Evolutionary conservation across 2,329 filamentous ascomycete species (phyloP), one percentile per base, ranked within the genome.

Genomic region (Sarocladiaceae sp.): DNA sequence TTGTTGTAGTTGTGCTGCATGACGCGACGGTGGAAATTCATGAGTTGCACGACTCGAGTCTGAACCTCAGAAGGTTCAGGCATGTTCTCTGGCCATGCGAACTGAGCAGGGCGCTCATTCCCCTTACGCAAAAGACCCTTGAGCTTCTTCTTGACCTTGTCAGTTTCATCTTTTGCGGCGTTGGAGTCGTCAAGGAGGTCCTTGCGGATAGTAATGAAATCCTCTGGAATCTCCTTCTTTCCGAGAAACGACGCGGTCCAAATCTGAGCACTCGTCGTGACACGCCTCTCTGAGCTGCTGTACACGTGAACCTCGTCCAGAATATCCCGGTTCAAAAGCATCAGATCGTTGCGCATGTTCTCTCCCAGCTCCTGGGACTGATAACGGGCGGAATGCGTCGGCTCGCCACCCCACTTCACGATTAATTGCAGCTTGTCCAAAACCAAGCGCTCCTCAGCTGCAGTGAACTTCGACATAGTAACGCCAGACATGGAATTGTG

Each of bases 121-220:
- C 91, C 93, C 62, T 95, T 87, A 23, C 93, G 82, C 47, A 98
- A 67, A 16, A 98, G 74, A 1, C 88, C 83, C 68, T 98, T 98
- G 21, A 98, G 76, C 79, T 95, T 96, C 78, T 98, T 98, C 75
- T 98, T 98, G 45, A 98, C 93, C 66, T 95, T 96, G 67, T 98
- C 94, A 86, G 96, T 98, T 58, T 95, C 89, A 61, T 98, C 93
- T 63, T 98, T 98, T 47, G 93, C 93, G 3, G 93, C 93, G 62
- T 98, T 98, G 0, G 90, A 97, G 60, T 98, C 93, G 61, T 98
- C 93, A 3, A 98, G 70, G 6, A 98, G 75, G 64, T 97, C 90
- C 61, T 98, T 98, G 44, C 93, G 83, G 46, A 97, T 83, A 26
- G 82, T 85, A 50, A 98, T 95, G 51, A 88, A 88, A 55, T 95